phyloP scores from a whole-genome alignment of 2,329 filamentous ascomycete genomes.

The Colletotrichum eremochloae region DNA sequence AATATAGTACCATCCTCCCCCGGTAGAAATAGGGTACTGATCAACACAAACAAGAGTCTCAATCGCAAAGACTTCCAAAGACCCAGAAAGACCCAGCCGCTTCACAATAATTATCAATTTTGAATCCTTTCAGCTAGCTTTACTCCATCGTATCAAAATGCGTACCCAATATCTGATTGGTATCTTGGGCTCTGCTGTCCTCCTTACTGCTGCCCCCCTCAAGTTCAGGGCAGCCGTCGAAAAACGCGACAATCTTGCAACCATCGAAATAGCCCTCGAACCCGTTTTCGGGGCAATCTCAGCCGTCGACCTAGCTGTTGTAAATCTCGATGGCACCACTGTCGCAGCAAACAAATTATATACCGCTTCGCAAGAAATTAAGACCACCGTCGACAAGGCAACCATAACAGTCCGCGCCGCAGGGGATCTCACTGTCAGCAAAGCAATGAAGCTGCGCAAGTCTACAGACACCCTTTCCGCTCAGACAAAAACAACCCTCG shows the following conservation, averaged over 20 bases:
- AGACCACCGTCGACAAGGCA: neutral
- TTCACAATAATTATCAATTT: too few species aligned
- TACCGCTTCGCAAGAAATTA: neutral
- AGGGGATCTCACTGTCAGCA: neutral
- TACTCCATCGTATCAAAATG: neutral
- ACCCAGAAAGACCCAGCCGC: neutral
- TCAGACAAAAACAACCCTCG: neutral
- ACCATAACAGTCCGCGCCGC: neutral
- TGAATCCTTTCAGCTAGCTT: too few species aligned
- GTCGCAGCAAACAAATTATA: neutral
- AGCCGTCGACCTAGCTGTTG: neutral
- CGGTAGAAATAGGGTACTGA: neutral
- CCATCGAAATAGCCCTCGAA: neutral
- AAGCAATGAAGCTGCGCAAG: neutral
- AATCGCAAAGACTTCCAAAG: neutral
- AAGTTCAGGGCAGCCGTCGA: neutral
- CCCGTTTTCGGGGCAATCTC: neutral
- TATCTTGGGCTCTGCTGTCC: neutral
- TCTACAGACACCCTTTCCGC: neutral
- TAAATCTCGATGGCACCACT: neutral
- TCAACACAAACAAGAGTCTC: neutral
- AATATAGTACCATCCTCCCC: neutral
- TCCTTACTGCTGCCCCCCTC: neutral
- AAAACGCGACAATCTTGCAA: neutral
- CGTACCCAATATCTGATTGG: neutral